phyloP scores from a whole-genome alignment of 2,329 filamentous ascomycete genomes.

The Penicillium sp. region DNA sequence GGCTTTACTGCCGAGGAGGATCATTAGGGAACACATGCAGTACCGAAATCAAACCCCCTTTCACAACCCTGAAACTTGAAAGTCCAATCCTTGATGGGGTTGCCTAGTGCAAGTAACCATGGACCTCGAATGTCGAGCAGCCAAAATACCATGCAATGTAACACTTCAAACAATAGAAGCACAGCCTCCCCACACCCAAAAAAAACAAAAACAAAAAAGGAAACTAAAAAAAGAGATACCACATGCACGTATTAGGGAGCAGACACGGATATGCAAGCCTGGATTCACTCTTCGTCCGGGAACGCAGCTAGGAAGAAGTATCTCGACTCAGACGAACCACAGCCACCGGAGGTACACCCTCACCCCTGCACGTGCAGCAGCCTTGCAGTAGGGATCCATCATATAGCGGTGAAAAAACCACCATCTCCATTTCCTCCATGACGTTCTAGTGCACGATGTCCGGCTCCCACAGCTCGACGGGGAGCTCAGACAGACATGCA shows the following conservation, averaged over 20 bases:
- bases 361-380: background rate
- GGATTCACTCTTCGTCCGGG: background rate
- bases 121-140: background rate
- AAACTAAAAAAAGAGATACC: background rate
- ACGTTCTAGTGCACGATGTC: slow-evolving; percentile 5
- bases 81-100: too few species aligned
- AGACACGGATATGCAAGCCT: slow-evolving; percentile 10
- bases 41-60: background rate
- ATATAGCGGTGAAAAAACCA: slow-evolving; percentile 30
- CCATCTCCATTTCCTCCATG: background rate
- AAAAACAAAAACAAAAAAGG: too few species aligned
- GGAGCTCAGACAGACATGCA: background rate
- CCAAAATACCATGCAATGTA: background rate
- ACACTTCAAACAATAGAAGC: background rate
- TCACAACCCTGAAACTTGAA: background rate
- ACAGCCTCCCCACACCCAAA: background rate
- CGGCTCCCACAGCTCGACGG: too few species aligned
- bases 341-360: background rate
- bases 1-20: background rate
- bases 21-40: background rate
- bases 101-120: too few species aligned
- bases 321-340: slow-evolving; percentile 1
- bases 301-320: background rate
- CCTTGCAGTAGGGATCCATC: slow-evolving; percentile 21
- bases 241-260: background rate